Evolutionary conservation across 192 early-diverging fungal genomes (phyloP).

Genomic region (Coemansia sp.): DNA sequence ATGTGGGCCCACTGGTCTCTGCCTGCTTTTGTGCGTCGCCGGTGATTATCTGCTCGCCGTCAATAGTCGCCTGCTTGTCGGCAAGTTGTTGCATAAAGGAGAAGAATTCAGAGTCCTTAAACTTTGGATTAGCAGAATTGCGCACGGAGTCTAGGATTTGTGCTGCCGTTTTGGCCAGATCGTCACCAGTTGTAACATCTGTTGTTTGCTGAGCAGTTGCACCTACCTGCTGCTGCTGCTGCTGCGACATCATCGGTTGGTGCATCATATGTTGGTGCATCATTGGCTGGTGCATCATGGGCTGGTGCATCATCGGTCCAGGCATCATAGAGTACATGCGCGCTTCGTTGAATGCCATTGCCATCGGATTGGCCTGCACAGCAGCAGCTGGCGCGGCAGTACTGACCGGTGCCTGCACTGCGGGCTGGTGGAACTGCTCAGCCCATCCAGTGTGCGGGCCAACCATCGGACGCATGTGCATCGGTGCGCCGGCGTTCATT

Average conservation of each 20-base stretch:
- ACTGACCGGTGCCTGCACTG: neutral
- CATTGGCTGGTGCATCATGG: conserved; percentile 18
- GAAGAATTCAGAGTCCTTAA: conserved; percentile 88
- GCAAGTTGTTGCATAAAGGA: conserved; percentile 90
- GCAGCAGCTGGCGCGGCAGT: conserved; percentile 15
- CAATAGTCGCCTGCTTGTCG: conserved; percentile 83
- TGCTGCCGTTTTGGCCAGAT: conserved; percentile 78
- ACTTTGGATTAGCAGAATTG: conserved; percentile 84
- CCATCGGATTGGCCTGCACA: conserved; percentile 35
- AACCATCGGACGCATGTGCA: conserved; percentile 47
- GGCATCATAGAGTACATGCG: conserved; percentile 49
- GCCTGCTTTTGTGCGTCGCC: conserved; percentile 34
- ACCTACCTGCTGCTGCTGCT: conserved; percentile 45
- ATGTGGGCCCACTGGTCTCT: conserved; percentile 54
- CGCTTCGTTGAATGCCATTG: conserved; percentile 70
- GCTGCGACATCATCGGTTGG: conserved; percentile 19
- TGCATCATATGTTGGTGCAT: conserved; percentile 23
- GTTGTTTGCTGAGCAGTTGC: conserved; percentile 39
- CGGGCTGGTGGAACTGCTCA: conserved; percentile 54
- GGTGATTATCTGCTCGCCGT: conserved; percentile 77
- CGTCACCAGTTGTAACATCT: conserved; percentile 40
- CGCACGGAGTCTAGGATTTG: conserved; percentile 76
- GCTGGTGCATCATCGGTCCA: conserved; percentile 27
- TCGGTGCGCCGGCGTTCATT: conserved; percentile 10
- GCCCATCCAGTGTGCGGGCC: conserved; percentile 49